Evolutionary conservation across 2,329 filamentous ascomycete genomes (phyloP), one percentile per base, ranked within the genome.

Genomic region (Penicillium sp.): DNA sequence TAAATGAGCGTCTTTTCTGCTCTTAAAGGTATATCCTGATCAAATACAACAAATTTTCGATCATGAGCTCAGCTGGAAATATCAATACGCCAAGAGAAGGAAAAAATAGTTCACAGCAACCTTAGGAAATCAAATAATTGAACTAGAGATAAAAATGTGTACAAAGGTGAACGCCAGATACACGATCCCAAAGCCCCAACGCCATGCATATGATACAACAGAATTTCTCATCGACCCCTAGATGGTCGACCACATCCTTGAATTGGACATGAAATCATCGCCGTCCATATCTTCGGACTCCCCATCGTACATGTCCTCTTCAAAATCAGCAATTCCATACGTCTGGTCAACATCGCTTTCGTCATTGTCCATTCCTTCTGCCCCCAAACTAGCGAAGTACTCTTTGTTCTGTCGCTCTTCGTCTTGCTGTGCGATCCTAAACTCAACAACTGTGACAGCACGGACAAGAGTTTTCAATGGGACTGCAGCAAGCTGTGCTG

Each of bases 381-480:
- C 55, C 7, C 61, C 65, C 17, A 54, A 48, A 23, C 64, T 64
- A 23, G 55, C 66, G 39, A 70, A 66, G 39, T 68, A 65, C 35
- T 73, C 69, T 8, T 67, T 64, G 35, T 72, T 70, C 45, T 73
- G 72, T 61, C 67, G 66, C 41, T 71, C 69, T 47, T 70, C 75
- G 56, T 73, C 66, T 68, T 73, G 75, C 52, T 67, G 70, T 48
- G 75, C 69, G 55, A 83, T 67, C 59, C 68, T 77, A 54, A 69
- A 61, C 66, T 87, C 85, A 0, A 79, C 76, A 36, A 77, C 72
- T 45, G 75, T 77, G 0, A 86, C 82, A 17, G 79, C 81, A 55
- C 71, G 73, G 15, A 85, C 67, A 43, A 87, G 71, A 36, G 77
- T 79, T 27, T 78, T 71, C 45, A 86, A 59, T 12, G 79, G 79